phyloP scores from a whole-genome alignment of 2,329 filamentous ascomycete genomes.

The Alternaria burnsii region DNA sequence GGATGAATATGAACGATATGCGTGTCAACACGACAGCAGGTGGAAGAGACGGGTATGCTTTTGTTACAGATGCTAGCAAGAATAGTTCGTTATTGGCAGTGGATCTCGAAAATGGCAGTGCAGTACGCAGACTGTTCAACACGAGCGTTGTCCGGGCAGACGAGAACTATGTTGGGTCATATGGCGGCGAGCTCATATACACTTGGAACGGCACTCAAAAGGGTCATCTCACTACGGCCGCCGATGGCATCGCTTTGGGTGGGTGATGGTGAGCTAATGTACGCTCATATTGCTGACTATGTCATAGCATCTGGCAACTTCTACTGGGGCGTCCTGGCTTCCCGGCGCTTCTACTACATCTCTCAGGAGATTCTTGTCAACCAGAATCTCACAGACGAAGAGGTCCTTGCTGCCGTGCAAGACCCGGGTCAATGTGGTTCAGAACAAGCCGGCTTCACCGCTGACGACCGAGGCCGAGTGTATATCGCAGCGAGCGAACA shows the following conservation, averaged over 20 bases:
- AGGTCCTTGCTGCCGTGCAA: constrained; percentile 50
- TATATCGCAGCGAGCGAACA: constrained; percentile 56
- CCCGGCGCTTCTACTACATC: constrained; percentile 54
- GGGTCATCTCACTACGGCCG: constrained; percentile 40
- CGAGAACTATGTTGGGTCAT: constrained; percentile 51
- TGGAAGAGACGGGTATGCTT: constrained; percentile 49
- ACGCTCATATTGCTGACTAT: neutral
- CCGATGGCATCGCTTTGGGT: constrained; percentile 52
- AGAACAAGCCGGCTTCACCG: constrained; percentile 55
- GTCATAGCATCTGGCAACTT: constrained; percentile 49
- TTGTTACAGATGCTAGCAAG: constrained; percentile 53
- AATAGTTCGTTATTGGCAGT: constrained; percentile 52
- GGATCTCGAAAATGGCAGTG: constrained; percentile 49
- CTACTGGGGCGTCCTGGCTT: constrained; percentile 56
- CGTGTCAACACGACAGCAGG: constrained; percentile 56
- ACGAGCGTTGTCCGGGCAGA: constrained; percentile 51
- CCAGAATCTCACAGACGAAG: constrained; percentile 42
- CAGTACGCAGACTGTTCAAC: constrained; percentile 50
- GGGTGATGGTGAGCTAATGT: neutral
- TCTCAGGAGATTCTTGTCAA: constrained; percentile 48
- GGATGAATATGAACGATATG: constrained; percentile 55
- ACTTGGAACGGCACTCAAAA: constrained; percentile 50
- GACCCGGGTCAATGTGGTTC: constrained; percentile 52
- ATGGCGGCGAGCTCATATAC: constrained; percentile 47
- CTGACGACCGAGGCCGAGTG: constrained; percentile 53